Percentiles rank a stretch among this genome's conserved stretches.
phyloP scores from a whole-genome alignment of 2,329 filamentous ascomycete genomes.

The Botrytis deweyae region DNA sequence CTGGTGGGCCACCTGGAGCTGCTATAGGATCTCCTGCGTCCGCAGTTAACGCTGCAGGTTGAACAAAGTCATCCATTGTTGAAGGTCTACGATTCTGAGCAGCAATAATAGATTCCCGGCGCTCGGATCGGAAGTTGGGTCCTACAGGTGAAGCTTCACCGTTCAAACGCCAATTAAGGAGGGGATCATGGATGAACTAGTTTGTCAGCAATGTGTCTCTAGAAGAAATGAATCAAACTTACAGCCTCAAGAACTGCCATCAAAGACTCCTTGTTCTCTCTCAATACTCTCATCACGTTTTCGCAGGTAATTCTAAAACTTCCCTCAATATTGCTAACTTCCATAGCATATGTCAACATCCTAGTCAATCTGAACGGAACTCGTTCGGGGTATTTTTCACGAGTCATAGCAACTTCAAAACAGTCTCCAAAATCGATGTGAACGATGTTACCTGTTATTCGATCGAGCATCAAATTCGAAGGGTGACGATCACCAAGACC shows the following conservation, averaged over 20 bases:
- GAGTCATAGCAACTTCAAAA: constrained; percentile 99
- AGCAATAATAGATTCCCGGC: constrained; percentile 52
- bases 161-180: constrained; percentile 92
- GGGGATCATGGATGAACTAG: constrained; percentile 98
- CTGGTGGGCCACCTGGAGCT: constrained; percentile 47
- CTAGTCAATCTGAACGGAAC: constrained; percentile 96
- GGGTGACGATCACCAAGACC: constrained; percentile 95
- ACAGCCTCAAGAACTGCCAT: constrained; percentile 98
- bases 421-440: constrained; percentile 99
- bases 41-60: constrained; percentile 53
- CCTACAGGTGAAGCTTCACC: constrained; percentile 60
- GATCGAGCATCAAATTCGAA: constrained; percentile 96
- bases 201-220: constrained; percentile 28
- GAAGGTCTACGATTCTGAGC: constrained; percentile 60
- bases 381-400: constrained; percentile 96
- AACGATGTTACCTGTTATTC: constrained; percentile 92
- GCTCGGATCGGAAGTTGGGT: constrained; percentile 64
- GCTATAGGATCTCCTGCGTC: constrained; percentile 45
- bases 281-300: constrained; percentile 94
- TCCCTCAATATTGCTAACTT: constrained; percentile 99
- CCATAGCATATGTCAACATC: constrained; percentile 99
- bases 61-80: constrained; percentile 63
- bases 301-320: constrained; percentile 98
- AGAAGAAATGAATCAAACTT: constrained; percentile 47
- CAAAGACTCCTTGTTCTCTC: constrained; percentile 96